Evolutionary conservation across 306 rosid genomes (phyloP).

Genomic region (Pyrus betulifolia): DNA sequence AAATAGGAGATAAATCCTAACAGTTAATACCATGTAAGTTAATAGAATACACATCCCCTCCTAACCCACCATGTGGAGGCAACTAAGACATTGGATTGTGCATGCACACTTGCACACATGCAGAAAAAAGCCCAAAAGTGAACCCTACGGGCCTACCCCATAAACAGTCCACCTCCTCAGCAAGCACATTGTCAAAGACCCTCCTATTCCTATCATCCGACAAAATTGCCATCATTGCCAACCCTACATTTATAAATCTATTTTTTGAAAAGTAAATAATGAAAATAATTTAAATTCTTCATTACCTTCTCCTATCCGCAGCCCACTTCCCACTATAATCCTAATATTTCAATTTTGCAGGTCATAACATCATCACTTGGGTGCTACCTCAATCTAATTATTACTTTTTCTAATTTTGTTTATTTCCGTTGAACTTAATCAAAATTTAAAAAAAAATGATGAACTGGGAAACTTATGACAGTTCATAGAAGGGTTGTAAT

Average conservation of each 20-base stretch:
- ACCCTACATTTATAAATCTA: not conserved
- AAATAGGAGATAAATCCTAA: not conserved
- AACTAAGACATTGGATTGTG: not conserved
- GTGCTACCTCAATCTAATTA: not conserved
- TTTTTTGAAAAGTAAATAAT: not conserved
- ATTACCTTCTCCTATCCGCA: not conserved
- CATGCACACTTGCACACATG: not conserved
- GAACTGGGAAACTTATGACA: not conserved
- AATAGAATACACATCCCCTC: not conserved
- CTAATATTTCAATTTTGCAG: not conserved
- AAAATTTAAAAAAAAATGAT: not conserved
- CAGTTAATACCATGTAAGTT: not conserved
- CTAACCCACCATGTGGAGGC: not conserved
- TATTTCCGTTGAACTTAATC: not conserved
- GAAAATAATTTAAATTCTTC: not conserved
- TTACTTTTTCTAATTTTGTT: not conserved
- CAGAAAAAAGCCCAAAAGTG: not conserved
- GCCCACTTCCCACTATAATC: not conserved
- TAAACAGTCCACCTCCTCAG: not conserved
- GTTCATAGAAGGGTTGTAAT: not conserved
- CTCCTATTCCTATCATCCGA: not conserved
- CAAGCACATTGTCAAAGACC: not conserved
- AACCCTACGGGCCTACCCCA: not conserved
- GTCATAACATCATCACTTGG: not conserved
- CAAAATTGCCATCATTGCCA: not conserved